phyloP scores from a whole-genome alignment of 805 yeast genomes.

The Saccharomyces paradoxus region DNA sequence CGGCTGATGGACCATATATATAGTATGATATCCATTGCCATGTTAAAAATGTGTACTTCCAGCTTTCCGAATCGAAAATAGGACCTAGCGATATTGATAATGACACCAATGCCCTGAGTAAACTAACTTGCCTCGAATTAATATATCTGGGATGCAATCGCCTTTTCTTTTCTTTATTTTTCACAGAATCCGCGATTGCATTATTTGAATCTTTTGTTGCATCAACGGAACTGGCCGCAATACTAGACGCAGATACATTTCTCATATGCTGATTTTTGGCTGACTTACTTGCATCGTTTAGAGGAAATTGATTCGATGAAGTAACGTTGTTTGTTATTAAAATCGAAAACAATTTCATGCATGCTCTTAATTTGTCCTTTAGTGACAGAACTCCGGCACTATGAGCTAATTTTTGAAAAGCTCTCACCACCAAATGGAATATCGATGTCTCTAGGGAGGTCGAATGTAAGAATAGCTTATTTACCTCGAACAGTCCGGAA shows the following conservation, averaged over 20 bases:
- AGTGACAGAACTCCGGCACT: conserved; percentile 70
- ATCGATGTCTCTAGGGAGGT: conserved; percentile 56
- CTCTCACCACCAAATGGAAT: conserved; percentile 58
- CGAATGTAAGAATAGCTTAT: conserved; percentile 50
- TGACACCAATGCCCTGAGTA: conserved; percentile 71
- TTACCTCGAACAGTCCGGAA: conserved; percentile 36
- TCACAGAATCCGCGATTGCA: conserved; percentile 2
- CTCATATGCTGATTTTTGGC: not conserved
- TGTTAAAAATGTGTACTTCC: conserved; percentile 56
- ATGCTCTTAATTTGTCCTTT: conserved; percentile 48
- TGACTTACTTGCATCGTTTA: not conserved
- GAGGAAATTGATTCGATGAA: not conserved
- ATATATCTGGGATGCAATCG: conserved; percentile 37
- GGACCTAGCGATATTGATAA: conserved; percentile 79
- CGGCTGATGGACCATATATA: conserved; percentile 51
- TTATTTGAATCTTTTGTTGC: not conserved
- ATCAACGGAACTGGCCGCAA: conserved; percentile 4
- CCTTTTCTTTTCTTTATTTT: not conserved
- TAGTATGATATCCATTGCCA: conserved; percentile 75
- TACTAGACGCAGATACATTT: not conserved
- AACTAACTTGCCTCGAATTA: conserved; percentile 60
- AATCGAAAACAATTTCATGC: conserved; percentile 38
- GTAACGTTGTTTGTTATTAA: conserved; percentile 36
- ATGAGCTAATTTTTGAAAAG: conserved; percentile 75
- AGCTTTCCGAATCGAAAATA: conserved; percentile 47